phyloP scores from a whole-genome alignment of 306 rosid genomes.

The Calophaca sinica region DNA sequence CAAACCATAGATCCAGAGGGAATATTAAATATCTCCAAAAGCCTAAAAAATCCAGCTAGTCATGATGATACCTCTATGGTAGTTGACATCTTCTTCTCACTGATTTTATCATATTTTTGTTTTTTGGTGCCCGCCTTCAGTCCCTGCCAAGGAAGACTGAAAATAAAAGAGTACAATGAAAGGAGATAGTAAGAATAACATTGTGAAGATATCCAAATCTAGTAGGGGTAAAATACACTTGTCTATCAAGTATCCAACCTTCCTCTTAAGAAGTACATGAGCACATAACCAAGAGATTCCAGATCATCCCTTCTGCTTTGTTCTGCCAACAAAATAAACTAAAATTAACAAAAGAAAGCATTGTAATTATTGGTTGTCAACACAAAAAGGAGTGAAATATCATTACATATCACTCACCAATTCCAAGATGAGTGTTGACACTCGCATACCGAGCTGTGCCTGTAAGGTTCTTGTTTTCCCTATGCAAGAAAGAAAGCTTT shows the following conservation, averaged over 20 bases:
- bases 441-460: conserved; percentile 99
- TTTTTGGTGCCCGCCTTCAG: conserved; percentile 96
- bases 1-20: too few species aligned
- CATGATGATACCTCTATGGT: conserved; percentile 85
- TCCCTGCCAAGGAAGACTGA: conserved; percentile 99
- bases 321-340: conserved; percentile 66
- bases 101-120: conserved; percentile 93
- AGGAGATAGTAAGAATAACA: conserved; percentile 37
- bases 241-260: conserved; percentile 64
- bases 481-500: conserved; percentile 43
- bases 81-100: conserved; percentile 96
- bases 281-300: conserved; percentile 99
- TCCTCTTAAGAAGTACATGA: conserved; percentile 98
- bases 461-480: conserved; percentile 99
- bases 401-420: conserved; percentile 71
- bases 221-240: conserved; percentile 39
- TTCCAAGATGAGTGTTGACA: conserved; percentile 98
- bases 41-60: conserved; percentile 27
- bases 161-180: conserved; percentile 27
- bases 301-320: conserved; percentile 99
- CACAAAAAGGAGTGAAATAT: conserved; percentile 41
- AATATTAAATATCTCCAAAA: conserved; percentile 37
- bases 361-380: conserved; percentile 17
- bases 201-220: conserved; percentile 41
- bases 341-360: conserved; percentile 31